Base-by-base conservation (phyloP, 2,329 filamentous ascomycete species). In the Aspergillus sp. region DNA sequence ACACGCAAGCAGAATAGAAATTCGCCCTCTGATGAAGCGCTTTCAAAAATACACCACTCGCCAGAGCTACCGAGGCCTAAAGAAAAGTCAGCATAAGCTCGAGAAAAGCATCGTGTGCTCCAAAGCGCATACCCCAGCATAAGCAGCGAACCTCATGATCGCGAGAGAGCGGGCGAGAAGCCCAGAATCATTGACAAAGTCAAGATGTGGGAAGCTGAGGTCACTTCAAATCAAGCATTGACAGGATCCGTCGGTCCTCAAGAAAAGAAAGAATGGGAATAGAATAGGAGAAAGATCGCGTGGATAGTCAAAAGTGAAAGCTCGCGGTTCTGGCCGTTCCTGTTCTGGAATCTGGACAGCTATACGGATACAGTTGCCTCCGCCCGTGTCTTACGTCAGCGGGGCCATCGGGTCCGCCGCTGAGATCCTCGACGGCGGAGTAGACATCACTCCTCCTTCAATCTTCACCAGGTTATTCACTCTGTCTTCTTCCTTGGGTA, bases 1-100 rank as follows among this genome's bases (percentile, higher is more conserved):
- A 96, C 49, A 99, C 95, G 78, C 92, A 95, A 65, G 95, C 93
- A 55, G 93, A 96, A 79, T 99, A 99, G 82, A 98, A 99, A 78
- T 99, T 99, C 63, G 95, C 89, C 64, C 95, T 87, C 78, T 98
- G 91, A 71, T 95, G 90, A 77, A 98, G 93, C 61, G 95, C 93
- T 72, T 93, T 95, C 58, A 96, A 78, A 60, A 97, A 83, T 59
- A 96, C 92, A 68, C 87, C 86, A 64, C 86, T 89, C 68, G 93
- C 93, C 72, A 96, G 87, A 77, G 87, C 88, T 74, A 90, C 87
- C 55, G 93, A 97, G 76, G 86, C 83, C 90, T 92, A 66, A 57
- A 58, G 45, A 54, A 46, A 45, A 39, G 51, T 62, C 54, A 62
- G 57, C 35, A 25, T 45, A 40, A 52, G 41, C 14, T 21, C 25